Conservation (phyloP, 2,329 filamentous ascomycete species). For the Penicillium occitanis region DNA sequence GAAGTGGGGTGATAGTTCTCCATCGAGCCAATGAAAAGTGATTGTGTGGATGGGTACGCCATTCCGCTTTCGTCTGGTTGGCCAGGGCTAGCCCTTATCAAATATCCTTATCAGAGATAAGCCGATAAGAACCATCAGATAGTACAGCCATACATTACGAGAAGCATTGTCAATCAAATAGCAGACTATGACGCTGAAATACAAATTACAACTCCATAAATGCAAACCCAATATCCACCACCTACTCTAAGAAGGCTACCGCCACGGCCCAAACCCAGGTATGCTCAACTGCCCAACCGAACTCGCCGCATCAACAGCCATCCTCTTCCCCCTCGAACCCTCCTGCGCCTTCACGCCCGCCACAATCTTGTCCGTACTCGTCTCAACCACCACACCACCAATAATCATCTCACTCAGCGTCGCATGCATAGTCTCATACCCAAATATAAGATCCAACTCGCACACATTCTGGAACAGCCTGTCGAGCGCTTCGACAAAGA, state of each 20-base stretch:
- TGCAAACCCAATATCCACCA: background rate
- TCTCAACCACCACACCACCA: conserved; percentile 91
- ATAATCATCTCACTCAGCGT: conserved; percentile 92
- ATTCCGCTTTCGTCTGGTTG: background rate
- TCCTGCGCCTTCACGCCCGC: conserved; percentile 67
- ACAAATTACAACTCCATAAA: background rate
- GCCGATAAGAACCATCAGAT: background rate
- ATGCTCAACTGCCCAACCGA: conserved; percentile 38
- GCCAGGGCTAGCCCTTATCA: conserved; percentile 19
- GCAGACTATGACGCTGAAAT: conserved; percentile 1
- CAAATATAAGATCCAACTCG: conserved; percentile 97
- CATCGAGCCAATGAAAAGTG: conserved; percentile 8
- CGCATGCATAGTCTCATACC: conserved; percentile 94
- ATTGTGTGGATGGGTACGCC: background rate
- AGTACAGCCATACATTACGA: background rate
- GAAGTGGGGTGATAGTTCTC: conserved; percentile 12
- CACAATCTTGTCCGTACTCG: conserved; percentile 82
- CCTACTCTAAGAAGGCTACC: conserved; percentile 18
- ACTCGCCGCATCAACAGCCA: conserved; percentile 45
- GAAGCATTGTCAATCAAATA: background rate
- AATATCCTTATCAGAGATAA: background rate
- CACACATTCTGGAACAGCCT: conserved; percentile 97
- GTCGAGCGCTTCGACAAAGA: conserved; percentile 95
- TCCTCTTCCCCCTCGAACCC: conserved; percentile 44
- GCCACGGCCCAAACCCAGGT: conserved; percentile 42